Conservation (phyloP, 2,329 filamentous ascomycete genomes). For the Fusarium musae region DNA sequence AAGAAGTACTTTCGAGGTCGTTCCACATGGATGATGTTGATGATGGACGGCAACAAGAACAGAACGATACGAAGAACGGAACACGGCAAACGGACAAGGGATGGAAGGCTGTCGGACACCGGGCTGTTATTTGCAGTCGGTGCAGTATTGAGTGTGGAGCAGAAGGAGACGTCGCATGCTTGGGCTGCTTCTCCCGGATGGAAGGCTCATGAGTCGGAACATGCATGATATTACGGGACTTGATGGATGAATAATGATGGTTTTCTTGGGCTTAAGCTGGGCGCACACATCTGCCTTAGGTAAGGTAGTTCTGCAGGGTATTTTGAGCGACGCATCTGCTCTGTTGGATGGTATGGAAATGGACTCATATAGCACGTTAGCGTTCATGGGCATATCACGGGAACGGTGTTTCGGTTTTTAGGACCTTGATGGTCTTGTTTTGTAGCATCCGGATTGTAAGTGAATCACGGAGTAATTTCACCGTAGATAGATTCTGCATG, state of each 20-base stretch:
- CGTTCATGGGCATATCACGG: conserved; percentile 24
- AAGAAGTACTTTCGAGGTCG: conserved; percentile 55
- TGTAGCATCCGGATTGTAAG: conserved; percentile 11
- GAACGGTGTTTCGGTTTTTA: conserved; percentile 35
- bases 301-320: background rate
- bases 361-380: conserved; percentile 11
- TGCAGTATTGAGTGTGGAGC: conserved; percentile 74
- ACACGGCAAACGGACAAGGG: conserved; percentile 40
- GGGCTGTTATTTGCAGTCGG: conserved; percentile 69
- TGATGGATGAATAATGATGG: conserved; percentile 34
- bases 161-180: conserved; percentile 73
- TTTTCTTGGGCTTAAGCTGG: conserved; percentile 16
- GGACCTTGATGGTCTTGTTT: conserved; percentile 8
- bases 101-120: conserved; percentile 59
- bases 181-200: conserved; percentile 67
- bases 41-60: conserved; percentile 36
- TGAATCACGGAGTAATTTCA: conserved; percentile 10
- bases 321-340: background rate
- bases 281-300: background rate
- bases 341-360: conserved; percentile 6
- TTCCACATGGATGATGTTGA: conserved; percentile 64
- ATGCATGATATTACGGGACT: conserved; percentile 3
- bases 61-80: conserved; percentile 15
- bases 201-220: conserved; percentile 46
- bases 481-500: conserved; percentile 32